Conservation (phyloP, 2,329 filamentous ascomycete genomes). For the Ophiostoma perfectum region DNA sequence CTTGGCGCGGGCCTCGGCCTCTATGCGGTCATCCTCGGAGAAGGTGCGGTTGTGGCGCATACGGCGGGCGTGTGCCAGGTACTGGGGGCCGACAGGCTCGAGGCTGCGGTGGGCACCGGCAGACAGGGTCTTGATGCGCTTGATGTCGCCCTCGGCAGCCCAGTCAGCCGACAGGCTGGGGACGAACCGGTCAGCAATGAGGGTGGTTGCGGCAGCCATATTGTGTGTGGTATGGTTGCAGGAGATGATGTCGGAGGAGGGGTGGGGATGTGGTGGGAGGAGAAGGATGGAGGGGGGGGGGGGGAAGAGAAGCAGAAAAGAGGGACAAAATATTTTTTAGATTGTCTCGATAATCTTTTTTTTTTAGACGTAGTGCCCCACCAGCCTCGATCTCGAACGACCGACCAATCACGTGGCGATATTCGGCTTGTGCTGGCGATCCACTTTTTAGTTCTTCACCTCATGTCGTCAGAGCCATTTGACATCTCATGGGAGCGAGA, state of each 20-base stretch:
- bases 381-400: not conserved
- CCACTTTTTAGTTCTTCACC: slow-evolving; percentile 10
- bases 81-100: slow-evolving; percentile 94
- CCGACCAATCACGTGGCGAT: not conserved
- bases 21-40: slow-evolving; percentile 95
- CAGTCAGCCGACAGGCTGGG: slow-evolving; percentile 75
- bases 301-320: not conserved
- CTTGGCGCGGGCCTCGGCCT: slow-evolving; percentile 90
- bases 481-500: not conserved
- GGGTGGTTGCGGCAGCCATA: slow-evolving; percentile 59
- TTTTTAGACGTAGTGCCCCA: slow-evolving; percentile 17
- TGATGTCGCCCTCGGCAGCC: slow-evolving; percentile 88
- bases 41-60: slow-evolving; percentile 96
- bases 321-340: slow-evolving; percentile 7
- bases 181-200: slow-evolving; percentile 60
- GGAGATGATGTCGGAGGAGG: slow-evolving; percentile 20
- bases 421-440: not conserved
- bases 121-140: slow-evolving; percentile 70
- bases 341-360: slow-evolving; percentile 25
- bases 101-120: slow-evolving; percentile 77
- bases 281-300: not conserved
- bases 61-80: slow-evolving; percentile 92
- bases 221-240: slow-evolving; percentile 25
- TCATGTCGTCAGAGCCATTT: not conserved
- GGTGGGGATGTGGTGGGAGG: not conserved